Base-by-base conservation (phyloP, 495 filamentous ascomycete genomes). In the Xylaria acuta region DNA sequence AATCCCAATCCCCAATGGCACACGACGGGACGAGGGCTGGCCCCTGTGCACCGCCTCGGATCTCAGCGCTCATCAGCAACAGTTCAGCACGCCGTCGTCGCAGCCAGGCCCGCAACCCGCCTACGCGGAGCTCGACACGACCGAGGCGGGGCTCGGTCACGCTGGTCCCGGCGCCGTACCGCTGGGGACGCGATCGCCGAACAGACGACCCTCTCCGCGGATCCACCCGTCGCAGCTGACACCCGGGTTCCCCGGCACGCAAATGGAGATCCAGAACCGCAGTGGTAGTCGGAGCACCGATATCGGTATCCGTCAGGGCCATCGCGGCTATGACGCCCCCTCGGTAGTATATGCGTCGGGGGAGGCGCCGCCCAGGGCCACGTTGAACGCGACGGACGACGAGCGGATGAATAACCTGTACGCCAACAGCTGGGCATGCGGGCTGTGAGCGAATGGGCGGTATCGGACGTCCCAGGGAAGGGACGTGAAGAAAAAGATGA, bases 341-440 rank as follows among this genome's bases (percentile, higher is more conserved):
- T 36, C 38, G 22, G 20, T 5, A 5, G 12, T 9, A 9, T 25
- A 60, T 8, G 27, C 1, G 18, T 6, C 30, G 22, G 3, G 25
- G 4, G 56, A 34, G 8, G 36, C 2, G 20, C 51, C 60, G 22
- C 71, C 38, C 12, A 22, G 74, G 5, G 74, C 74, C 18, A 76
- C 74, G 34, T 51, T 76, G 40, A 65, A 67, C 12, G 67, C 72
- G 27, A 76, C 74, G 3, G 53, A 63, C 14, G 30, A 63, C 30
- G 74, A 76, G 53, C 69, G 69, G 5, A 7, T 25, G 34, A 67
- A 54, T 47, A 71, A 71, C 54, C 11, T 32, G 32, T 78, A 77
- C 65, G 76, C 68, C 1, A 78, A 76, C 30, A 78, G 76, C 65
- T 79, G 76, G 75, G 65, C 77, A 7, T 60, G 34, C 20, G 70